Base-by-base conservation (phyloP, 73 alveolate species). In the Paramecium sonneborni region DNA sequence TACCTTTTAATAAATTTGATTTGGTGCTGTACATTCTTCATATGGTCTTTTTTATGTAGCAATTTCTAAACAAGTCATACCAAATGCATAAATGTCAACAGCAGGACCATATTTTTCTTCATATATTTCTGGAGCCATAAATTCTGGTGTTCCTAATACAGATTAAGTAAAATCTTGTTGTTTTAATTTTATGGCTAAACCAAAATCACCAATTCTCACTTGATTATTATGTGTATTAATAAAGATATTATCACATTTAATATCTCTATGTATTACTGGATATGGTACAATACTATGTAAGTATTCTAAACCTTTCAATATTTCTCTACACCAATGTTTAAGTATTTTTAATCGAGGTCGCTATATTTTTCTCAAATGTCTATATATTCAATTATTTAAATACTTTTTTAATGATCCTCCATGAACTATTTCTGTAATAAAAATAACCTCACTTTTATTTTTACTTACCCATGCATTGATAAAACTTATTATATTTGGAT, bases 141-240 rank as follows among this genome's bases (percentile, higher is more conserved):
- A 96, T 94, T 96, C 99, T 39, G 96, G 97, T 32, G 99, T 95
- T 20, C 97, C 98, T 52, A 94, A 88, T 58, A 97, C 93, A 88
- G 95, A 92, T 11, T 76, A 70, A 6, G 99, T 98, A 35, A 97
- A 97, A 84, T 93, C 98, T 12, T 98, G 94, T 62, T 95, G 93
- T 89, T 96, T 92, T 95, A 97, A 90, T 35, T 97, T 94, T 24
- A 98, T 95, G n/a, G 99, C 95, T 48, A 98, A 92, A 7, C 99
- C 99, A 56, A 98, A 96, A 92, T 97, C 99, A 21, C 99, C 99
- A 39, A 98, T 97, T 92, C 98, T 95, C 8, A 98, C 96, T 94
- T 97, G 99, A 21, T 99, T 99, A 35, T 97, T 96, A 69, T 95
- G 95, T 43, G 98, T 95, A 91, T 97, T 98, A 43, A 98, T 96